Conservation (phyloP, 2,329 filamentous ascomycete genomes). For the Penicillium hordei region DNA sequence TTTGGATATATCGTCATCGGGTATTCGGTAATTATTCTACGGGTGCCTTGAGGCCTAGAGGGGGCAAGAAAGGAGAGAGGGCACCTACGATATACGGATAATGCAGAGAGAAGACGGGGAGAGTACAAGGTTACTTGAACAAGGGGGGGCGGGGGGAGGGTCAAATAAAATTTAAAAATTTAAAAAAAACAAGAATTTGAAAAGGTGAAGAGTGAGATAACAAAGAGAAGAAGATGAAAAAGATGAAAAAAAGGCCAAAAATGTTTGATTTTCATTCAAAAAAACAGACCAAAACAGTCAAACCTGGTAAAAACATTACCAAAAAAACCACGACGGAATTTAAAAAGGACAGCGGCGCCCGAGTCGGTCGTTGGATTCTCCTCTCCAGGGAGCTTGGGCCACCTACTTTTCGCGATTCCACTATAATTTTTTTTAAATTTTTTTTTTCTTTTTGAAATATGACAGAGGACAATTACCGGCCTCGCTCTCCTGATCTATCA, state of each 20-base stretch:
- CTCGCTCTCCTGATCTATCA: constrained; percentile 53
- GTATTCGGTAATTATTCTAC: constrained; percentile 17
- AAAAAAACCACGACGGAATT: constrained; percentile 24
- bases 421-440: constrained; percentile 3
- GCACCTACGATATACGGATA: not conserved
- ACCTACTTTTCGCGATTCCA: constrained; percentile 11
- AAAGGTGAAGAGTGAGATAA: not conserved
- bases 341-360: constrained; percentile 39
- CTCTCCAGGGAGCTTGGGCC: constrained; percentile 21
- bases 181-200: not conserved
- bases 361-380: constrained; percentile 10
- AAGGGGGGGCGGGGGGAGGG: not conserved
- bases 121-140: not conserved
- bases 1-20: constrained; percentile 37
- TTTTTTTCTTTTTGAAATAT: constrained; percentile 31
- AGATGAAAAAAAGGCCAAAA: not conserved
- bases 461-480: constrained; percentile 50
- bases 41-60: not conserved
- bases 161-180: not conserved
- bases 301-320: not conserved
- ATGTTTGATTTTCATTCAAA: not conserved
- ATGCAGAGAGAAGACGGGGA: not conserved
- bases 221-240: not conserved
- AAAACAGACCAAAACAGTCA: constrained; percentile 4
- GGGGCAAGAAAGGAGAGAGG: not conserved